These are phyloP conservation scores for Xylaria palmicola DNA, from an alignment of 495 filamentous ascomycete genomes.

Conservation along the genomic window DNA sequence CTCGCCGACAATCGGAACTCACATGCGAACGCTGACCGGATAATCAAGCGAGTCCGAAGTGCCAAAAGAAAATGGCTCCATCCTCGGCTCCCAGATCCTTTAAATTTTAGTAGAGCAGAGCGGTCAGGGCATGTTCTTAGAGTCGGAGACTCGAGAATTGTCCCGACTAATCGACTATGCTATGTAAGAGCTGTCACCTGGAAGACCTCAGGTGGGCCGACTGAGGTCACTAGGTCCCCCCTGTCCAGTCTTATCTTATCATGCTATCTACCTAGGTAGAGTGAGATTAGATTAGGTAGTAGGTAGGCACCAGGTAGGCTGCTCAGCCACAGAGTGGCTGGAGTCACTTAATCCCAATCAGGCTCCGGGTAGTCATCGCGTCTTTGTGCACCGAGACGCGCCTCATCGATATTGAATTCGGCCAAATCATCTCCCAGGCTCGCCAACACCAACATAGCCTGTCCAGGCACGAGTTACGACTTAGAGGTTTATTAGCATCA, in stretches of 20 bases:
- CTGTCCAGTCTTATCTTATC: conserved; percentile 2
- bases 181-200: neutral
- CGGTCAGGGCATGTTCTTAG: conserved; percentile 1
- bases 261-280: no score
- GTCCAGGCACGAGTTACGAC: no score
- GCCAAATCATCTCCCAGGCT: neutral
- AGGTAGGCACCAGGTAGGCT: neutral
- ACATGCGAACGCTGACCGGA: conserved; percentile 84
- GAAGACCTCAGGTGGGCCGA: neutral
- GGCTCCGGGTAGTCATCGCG: conserved; percentile 11
- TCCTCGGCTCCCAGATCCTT: conserved; percentile 31
- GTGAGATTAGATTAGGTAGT: neutral
- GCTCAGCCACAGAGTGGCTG: neutral
- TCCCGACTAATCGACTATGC: no score
- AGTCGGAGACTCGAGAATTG: neutral
- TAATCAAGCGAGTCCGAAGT: conserved; percentile 76
- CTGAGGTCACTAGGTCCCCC: neutral
- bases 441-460: no score
- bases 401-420: neutral
- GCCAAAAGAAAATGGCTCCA: conserved; percentile 96
- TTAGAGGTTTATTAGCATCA: no score
- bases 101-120: neutral
- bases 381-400: conserved; percentile 19
- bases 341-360: neutral
- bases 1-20: conserved; percentile 27